Evolutionary conservation across 768 basidiomycete genomes (phyloP).

Genomic region (Phylloporus arenicola): DNA sequence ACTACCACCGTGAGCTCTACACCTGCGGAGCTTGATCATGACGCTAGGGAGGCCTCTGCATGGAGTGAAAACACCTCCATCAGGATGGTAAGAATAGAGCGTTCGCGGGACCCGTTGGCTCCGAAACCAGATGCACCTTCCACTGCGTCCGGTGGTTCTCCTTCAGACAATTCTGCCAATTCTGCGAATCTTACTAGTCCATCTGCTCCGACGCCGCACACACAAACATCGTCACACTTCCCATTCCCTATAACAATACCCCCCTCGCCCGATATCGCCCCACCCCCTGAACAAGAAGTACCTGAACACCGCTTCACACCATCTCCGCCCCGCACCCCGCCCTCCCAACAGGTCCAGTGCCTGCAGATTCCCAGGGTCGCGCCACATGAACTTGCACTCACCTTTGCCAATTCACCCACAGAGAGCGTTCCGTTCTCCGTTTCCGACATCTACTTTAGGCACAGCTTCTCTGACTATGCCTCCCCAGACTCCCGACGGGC

Average conservation of each 20-base stretch:
- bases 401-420: slow-evolving; percentile 44
- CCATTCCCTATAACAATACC: slow-evolving; percentile 45
- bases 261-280: slow-evolving; percentile 33
- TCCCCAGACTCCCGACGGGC: slow-evolving; percentile 29
- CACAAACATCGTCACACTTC: slow-evolving; percentile 31
- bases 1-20: slow-evolving; percentile 23
- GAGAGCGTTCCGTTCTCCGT: slow-evolving; percentile 54
- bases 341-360: slow-evolving; percentile 16
- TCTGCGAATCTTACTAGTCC: slow-evolving; percentile 17
- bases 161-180: slow-evolving; percentile 22
- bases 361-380: slow-evolving; percentile 20
- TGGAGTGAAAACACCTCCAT: slow-evolving; percentile 19
- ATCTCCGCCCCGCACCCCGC: slow-evolving; percentile 14
- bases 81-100: slow-evolving; percentile 14
- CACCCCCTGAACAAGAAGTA: slow-evolving; percentile 10
- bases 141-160: slow-evolving; percentile 28
- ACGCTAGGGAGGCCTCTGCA: slow-evolving; percentile 1
- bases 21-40: slow-evolving; percentile 25
- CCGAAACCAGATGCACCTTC: slow-evolving; percentile 30
- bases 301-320: slow-evolving; percentile 16
- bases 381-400: slow-evolving; percentile 24
- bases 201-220: slow-evolving; percentile 18
- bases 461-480: slow-evolving; percentile 32
- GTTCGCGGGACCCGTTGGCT: slow-evolving; percentile 11
- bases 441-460: slow-evolving; percentile 49